Percentiles rank a stretch among this genome's conserved stretches.
Evolutionary conservation across 2,329 filamentous ascomycete genomes (phyloP).

Genomic region (Paraphoma sp.): DNA sequence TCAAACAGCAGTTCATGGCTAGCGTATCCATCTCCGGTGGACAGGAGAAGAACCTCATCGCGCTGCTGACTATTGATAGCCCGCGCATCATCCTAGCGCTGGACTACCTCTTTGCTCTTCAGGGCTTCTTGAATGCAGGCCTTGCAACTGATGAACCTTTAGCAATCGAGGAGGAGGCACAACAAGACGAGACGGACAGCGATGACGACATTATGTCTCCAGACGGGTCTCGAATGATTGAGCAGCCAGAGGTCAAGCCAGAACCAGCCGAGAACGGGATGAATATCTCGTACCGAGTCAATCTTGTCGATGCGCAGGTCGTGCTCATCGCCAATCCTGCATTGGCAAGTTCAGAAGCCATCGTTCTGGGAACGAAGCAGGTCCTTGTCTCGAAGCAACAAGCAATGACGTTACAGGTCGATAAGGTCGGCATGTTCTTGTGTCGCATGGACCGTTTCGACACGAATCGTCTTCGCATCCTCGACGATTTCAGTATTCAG

Average conservation of each 20-base stretch:
- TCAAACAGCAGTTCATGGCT: conserved; percentile 96
- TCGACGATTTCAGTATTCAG: conserved; percentile 95
- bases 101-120: conserved; percentile 91
- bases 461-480: conserved; percentile 83
- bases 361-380: conserved; percentile 93
- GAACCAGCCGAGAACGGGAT: conserved; percentile 59
- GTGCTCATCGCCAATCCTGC: conserved; percentile 96
- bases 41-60: conserved; percentile 80
- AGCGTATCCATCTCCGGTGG: conserved; percentile 92
- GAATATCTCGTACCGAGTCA: conserved; percentile 85
- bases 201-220: conserved; percentile 45
- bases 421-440: conserved; percentile 95
- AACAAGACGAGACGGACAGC: conserved; percentile 57
- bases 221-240: conserved; percentile 32
- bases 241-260: conserved; percentile 20
- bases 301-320: conserved; percentile 94
- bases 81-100: conserved; percentile 93
- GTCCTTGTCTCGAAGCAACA: conserved; percentile 92
- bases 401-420: conserved; percentile 89
- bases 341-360: conserved; percentile 88
- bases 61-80: conserved; percentile 92
- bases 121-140: conserved; percentile 79
- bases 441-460: conserved; percentile 99
- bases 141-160: conserved; percentile 63
- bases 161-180: conserved; percentile 65